Conservation (phyloP, 352 stramenopile species). For the Thalassiosira hispida region DNA sequence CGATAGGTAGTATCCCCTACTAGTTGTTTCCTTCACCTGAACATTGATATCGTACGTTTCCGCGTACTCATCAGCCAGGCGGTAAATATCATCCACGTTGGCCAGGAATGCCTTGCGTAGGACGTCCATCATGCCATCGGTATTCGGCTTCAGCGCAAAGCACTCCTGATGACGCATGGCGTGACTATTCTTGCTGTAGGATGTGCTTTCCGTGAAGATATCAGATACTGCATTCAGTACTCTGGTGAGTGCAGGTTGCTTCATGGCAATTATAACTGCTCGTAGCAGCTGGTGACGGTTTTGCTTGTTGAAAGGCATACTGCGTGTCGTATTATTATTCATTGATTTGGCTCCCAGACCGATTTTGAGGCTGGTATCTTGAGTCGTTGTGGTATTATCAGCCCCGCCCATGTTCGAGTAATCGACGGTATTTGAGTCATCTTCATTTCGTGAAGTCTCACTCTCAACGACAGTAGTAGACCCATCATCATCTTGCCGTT, state of each 20-base stretch:
- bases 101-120: constrained; percentile 80
- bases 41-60: constrained; percentile 80
- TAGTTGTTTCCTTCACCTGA: constrained; percentile 71
- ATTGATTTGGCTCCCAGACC: constrained; percentile 55
- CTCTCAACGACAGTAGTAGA: constrained; percentile 50
- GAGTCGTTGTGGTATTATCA: constrained; percentile 30
- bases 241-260: constrained; percentile 62
- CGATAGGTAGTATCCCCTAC: constrained; percentile 80
- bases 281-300: constrained; percentile 68
- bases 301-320: constrained; percentile 5
- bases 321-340: constrained; percentile 22
- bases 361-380: constrained; percentile 66
- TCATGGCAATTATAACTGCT: constrained; percentile 76
- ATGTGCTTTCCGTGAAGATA: constrained; percentile 81
- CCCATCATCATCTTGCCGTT: constrained; percentile 52
- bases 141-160: constrained; percentile 83
- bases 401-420: constrained; percentile 5
- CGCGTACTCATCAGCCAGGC: constrained; percentile 81
- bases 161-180: constrained; percentile 85
- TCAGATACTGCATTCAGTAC: constrained; percentile 63
- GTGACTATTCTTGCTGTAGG: constrained; percentile 76
- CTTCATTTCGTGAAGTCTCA: constrained; percentile 22
- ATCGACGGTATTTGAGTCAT: constrained; percentile 29
- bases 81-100: constrained; percentile 86
- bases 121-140: constrained; percentile 83